A percentile compares a stretch with the other conserved stretches of the same genome.
These are phyloP conservation scores for Alternaria arbusti DNA, from an alignment of 2,329 filamentous ascomycete species.

Conservation along the genomic window DNA sequence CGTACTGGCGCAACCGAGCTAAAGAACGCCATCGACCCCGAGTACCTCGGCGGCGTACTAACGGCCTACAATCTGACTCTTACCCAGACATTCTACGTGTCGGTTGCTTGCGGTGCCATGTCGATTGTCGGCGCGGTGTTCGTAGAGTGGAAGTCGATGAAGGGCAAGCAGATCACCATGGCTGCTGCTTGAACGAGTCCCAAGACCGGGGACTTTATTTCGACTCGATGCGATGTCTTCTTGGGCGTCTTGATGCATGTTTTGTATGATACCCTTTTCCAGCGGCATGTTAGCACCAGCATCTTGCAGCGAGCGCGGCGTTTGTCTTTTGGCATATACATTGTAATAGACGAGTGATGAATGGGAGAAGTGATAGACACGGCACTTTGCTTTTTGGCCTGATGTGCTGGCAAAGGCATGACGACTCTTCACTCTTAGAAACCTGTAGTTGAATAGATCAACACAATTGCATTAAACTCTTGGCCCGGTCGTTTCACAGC, in stretches of 20 bases:
- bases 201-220: not conserved
- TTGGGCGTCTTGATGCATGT: not conserved
- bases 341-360: conserved; percentile 2
- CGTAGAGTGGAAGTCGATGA: conserved; percentile 72
- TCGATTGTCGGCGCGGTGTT: conserved; percentile 61
- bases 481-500: not conserved
- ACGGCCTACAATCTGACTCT: conserved; percentile 69
- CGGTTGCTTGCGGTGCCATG: conserved; percentile 60
- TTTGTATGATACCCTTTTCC: conserved; percentile 11
- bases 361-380: not conserved
- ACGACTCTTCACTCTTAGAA: conserved; percentile 13
- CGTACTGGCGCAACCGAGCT: conserved; percentile 65
- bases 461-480: not conserved
- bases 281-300: conserved; percentile 4
- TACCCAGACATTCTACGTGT: conserved; percentile 65
- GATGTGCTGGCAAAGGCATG: not conserved
- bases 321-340: conserved; percentile 5
- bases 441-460: not conserved
- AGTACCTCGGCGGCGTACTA: conserved; percentile 62
- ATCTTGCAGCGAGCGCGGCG: conserved; percentile 7
- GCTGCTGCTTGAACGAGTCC: conserved; percentile 29
- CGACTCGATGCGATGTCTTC: not conserved
- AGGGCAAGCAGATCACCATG: conserved; percentile 59
- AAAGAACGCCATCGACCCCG: conserved; percentile 49
- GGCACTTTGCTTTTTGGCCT: not conserved